A percentile compares a stretch with the other conserved stretches of the same genome.
Conservation (phyloP, 805 yeast genomes). For the Saccharomycopsis fodiens region DNA sequence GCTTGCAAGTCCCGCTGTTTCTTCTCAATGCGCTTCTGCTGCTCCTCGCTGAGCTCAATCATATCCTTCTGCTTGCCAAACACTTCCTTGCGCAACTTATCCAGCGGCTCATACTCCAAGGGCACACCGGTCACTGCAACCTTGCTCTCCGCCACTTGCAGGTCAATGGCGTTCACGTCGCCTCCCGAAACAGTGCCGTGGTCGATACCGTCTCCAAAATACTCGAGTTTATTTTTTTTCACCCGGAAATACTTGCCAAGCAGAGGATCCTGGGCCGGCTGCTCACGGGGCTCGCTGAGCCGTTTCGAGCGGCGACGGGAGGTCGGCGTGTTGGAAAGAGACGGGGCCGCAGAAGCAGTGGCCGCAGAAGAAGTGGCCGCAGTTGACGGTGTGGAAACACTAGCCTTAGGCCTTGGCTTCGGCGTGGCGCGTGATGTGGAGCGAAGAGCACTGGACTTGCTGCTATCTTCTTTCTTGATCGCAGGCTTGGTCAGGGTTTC, state of each 20-base stretch:
- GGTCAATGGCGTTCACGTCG: background rate
- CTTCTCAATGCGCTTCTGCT: slow-evolving; percentile 3
- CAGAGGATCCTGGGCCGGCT: background rate
- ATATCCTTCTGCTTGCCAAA: background rate
- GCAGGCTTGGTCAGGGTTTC: too few species aligned
- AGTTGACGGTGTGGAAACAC: too few species aligned
- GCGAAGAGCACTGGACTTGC: too few species aligned
- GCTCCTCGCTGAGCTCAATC: background rate
- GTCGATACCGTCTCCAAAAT: background rate
- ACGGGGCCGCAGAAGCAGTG: too few species aligned
- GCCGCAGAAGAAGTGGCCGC: too few species aligned
- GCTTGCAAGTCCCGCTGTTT: background rate
- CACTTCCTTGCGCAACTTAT: slow-evolving; percentile 11
- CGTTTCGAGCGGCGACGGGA: background rate
- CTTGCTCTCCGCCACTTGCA: slow-evolving; percentile 1
- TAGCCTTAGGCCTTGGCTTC: too few species aligned
- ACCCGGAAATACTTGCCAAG: background rate
- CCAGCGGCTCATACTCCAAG: slow-evolving; percentile 15
- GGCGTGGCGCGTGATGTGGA: too few species aligned
- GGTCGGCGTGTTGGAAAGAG: too few species aligned
- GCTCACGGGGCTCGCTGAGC: background rate
- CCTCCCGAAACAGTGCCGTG: background rate
- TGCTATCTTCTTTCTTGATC: too few species aligned
- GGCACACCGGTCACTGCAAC: slow-evolving; percentile 17
- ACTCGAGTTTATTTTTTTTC: background rate